Evolutionary conservation across 106 monocot genomes (phyloP), one percentile per base, ranked within the genome.

Genomic region (Dendrobium nobile): DNA sequence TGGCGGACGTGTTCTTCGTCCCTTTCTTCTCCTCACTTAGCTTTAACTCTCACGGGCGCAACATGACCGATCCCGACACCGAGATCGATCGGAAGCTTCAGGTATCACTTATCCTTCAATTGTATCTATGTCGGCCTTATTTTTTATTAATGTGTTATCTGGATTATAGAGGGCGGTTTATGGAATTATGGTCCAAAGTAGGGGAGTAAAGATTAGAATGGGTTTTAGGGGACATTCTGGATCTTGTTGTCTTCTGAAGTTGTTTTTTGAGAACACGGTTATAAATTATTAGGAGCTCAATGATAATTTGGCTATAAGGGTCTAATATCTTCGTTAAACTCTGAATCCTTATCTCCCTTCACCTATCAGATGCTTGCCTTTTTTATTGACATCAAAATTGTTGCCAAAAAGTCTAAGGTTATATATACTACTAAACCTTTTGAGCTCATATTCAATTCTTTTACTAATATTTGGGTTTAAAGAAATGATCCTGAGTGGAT

Each of bases 21-120:
- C 97, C 94, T 2, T 98, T 98, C 83, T 98, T 98, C 89, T 94
- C 94, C n/a, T 92, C 92, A 13, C 88, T 98, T 54, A 98, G 97
- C 75, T 98, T 98, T 82, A 98, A 98, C 43, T 86, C 91, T 0
- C 97, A 98, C 59, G 97, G 97, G 20, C 89, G 79, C 58, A 91
- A 89, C 58, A 98, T 98, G 97, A 95, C 95, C 6, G 97, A 98
- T 87, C 97, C 94, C 0, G 97, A 94, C 59, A 98, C 97, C 10
- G 87, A 88, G 85, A 85, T 89, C 75, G 95, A 98, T 75, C 92
- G 91, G 17, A 90, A 88, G 78, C 82, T 98, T 72, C 97, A 95
- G 94, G 97, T 80, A 70, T 2, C 22, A 0, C 58, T 9, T 9
- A 20, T 78, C 40, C 4, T 31, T 55, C 2, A 47, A 5, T 47